Evolutionary conservation across 257 asterid species (phyloP), one percentile per base, ranked within the genome.

Genomic region (Penstemon newberryi): DNA sequence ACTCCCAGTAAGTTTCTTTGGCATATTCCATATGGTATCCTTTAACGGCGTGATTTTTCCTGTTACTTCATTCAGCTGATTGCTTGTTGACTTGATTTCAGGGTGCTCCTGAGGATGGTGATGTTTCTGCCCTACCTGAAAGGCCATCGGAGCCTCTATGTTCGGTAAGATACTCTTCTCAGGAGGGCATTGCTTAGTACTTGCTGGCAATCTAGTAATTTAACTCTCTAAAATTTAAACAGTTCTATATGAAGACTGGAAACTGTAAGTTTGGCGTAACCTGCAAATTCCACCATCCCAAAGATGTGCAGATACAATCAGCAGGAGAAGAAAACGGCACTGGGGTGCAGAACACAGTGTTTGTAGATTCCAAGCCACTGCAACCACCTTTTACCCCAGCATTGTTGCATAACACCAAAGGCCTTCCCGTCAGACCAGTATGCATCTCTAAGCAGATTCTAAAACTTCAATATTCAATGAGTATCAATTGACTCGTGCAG

Each of bases 191-290:
- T 59, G 18, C 18, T 67, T 77, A 38, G 52, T 63, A 10, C 44
- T 42, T 78, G 12, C 18, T 42, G 68, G 52, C 37, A 56, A 11
- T 12, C 63, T 68, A 47, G 60, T 60, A 59, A 33, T 52, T 50
- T 40, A 60, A 64, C 59, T 51, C 62, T 52, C 65, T 73, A 55
- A 74, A 9, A 67, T 72, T 76, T 58, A 73, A 75, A 73, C 96
- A 94, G 99, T 94, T 91, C 85, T 94, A 89, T 70, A 82, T 94
- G 92, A 94, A 91, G 90, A 89, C 99, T 75, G 99, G 99, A 64
- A 75, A 56, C 42, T 94, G 99, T 81, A 91, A 88, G 80, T 91
- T 81, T 79, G 99, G 99, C 51, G 46, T 78, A 36, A 81, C 93
- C 73, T 94, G 99, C 89, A 94, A 86, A 82, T 94, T 86, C 80